A percentile compares a stretch with the other conserved stretches of the same genome.
These are phyloP conservation scores for Gleditsia sinensis DNA, from an alignment of 306 rosid species.

Conservation along the genomic window DNA sequence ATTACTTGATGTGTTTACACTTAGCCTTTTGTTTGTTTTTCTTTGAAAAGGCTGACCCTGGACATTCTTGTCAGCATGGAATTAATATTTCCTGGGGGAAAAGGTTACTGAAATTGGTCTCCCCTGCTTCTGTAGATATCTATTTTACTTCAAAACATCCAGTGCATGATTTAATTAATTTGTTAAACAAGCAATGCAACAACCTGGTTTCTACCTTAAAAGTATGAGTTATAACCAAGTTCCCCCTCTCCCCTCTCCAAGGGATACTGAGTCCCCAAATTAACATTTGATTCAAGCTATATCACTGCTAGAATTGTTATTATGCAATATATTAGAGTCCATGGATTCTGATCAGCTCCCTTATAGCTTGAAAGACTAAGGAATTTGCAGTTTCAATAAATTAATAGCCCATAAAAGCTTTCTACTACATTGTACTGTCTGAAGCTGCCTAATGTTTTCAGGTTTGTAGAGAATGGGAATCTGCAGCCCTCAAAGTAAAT, in stretches of 20 bases:
- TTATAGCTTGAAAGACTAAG: not conserved
- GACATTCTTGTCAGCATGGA: not conserved
- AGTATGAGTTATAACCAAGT: too few relatives aligned
- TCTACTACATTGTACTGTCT: constrained; percentile 12
- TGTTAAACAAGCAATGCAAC: not conserved
- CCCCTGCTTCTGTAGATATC: not conserved
- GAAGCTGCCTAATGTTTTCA: constrained; percentile 39
- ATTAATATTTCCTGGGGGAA: not conserved
- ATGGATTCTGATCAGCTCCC: not conserved
- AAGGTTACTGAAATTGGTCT: not conserved
- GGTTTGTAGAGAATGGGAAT: constrained; percentile 99
- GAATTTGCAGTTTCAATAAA: not conserved
- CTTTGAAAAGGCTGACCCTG: not conserved
- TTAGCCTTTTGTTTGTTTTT: not conserved
- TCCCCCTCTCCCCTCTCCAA: too few relatives aligned
- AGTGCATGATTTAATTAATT: not conserved
- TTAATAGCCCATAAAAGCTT: not conserved
- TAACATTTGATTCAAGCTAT: not conserved
- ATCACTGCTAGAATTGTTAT: not conserved
- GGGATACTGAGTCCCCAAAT: not conserved
- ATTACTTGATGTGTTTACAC: not conserved
- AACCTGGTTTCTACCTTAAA: not conserved
- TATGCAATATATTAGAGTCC: not conserved
- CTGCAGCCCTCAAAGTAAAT: constrained; percentile 68
- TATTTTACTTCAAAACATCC: not conserved